Base-by-base conservation (phyloP, 305 asterid species). In the Stenogyne calaminthoides region DNA sequence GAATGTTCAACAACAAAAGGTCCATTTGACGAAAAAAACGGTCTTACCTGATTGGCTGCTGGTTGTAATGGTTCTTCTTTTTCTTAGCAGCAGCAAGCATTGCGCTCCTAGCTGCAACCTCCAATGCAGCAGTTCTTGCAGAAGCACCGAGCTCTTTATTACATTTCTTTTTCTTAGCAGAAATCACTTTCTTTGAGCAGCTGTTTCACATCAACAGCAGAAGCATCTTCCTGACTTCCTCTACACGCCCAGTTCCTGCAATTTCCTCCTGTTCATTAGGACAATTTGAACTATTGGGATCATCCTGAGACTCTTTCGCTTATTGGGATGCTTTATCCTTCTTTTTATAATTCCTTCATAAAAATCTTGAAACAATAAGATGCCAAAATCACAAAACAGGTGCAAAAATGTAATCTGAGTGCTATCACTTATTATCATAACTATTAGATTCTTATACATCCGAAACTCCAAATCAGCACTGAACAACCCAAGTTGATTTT, bases 31-130 rank as follows among this genome's bases (percentile, higher is more conserved):
- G n/a, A n/a, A n/a, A n/a, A 67, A 11, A 51, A 59, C 3, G 9
- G 37, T 36, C 71, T 87, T 83, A 91, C 85, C 97, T 83, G 60
- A 78, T 81, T 0, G 95, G 98, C 73, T 93, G 98, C 80, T 93
- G 97, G 83, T 91, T 91, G 84, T 93, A 91, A 73, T 93, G 97
- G 76, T 75, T 93, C 90, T 88, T 93, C 89, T 93, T 93, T 84
- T 87, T 93, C 84, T 91, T 93, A 27, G 98, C 95, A 15, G 97
- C 93, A 58, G 94, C 92, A 40, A 93, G 85, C 76, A 61, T 93
- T 36, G 96, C 93, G 62, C 73, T 91, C 78, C 98, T 85, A 15
- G 98, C 93, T 8, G 96, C 97, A 71, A 95, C 97, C 84, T 93
- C 98, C 79, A 61, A 64, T n/a, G 98, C 95, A 9, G 91, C 97